Conservation (phyloP, 2,329 filamentous ascomycete genomes). For the Arachnomyces sp. region DNA sequence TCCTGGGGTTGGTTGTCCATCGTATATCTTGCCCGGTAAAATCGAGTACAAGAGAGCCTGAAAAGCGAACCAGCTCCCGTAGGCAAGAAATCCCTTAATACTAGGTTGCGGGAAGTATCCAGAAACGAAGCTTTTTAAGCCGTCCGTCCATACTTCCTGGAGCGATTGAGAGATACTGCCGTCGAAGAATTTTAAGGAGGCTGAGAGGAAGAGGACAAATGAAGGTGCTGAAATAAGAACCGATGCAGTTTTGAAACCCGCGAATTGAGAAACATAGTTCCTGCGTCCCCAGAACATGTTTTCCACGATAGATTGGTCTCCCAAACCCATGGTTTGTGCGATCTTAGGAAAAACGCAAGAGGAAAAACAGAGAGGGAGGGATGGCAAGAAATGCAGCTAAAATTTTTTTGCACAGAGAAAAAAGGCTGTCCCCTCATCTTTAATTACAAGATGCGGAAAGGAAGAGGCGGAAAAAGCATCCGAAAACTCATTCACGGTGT, state of each 20-base stretch:
- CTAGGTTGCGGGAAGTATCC: conserved; percentile 14
- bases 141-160: conserved; percentile 9
- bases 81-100: conserved; percentile 14
- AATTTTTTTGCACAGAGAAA: too few species aligned
- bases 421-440: too few species aligned
- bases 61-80: conserved; percentile 27
- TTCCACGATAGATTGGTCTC: too few species aligned
- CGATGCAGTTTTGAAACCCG: conserved; percentile 1
- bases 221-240: conserved; percentile 18
- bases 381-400: too few species aligned
- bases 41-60: conserved; percentile 27
- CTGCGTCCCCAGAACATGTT: not conserved
- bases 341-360: too few species aligned
- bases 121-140: conserved; percentile 11
- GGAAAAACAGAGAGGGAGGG: too few species aligned
- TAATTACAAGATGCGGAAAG: too few species aligned
- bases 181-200: conserved; percentile 17
- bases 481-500: too few species aligned
- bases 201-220: conserved; percentile 15
- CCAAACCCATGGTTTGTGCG: too few species aligned
- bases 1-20: conserved; percentile 37
- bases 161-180: conserved; percentile 14
- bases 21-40: conserved; percentile 24
- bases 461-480: too few species aligned
- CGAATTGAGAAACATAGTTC: conserved; percentile 1